These are phyloP conservation scores for Venturia aucupariae DNA, from an alignment of 2,329 filamentous ascomycete species.

Conservation along the genomic window DNA sequence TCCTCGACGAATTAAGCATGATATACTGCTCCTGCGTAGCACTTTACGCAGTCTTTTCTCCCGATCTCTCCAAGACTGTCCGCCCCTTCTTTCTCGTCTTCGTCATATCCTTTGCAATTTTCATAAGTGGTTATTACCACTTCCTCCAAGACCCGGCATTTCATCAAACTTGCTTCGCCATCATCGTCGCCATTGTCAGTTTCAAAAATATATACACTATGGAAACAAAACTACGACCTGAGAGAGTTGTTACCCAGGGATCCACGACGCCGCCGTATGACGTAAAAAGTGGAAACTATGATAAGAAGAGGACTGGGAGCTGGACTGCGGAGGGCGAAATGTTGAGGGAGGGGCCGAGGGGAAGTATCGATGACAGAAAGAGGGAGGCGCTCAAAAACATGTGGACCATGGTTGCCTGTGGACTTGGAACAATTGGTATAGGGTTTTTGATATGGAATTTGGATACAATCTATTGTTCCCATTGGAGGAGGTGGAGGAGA, in stretches of 20 bases:
- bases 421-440: slow-evolving; percentile 60
- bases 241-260: slow-evolving; percentile 33
- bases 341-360: slow-evolving; percentile 29
- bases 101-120: slow-evolving; percentile 36
- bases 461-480: slow-evolving; percentile 64
- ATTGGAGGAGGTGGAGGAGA: slow-evolving; percentile 55
- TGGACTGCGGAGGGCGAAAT: slow-evolving; percentile 28
- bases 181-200: slow-evolving; percentile 61
- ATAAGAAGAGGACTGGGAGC: slow-evolving; percentile 14
- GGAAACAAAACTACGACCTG: slow-evolving; percentile 54
- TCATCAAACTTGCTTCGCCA: slow-evolving; percentile 69
- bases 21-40: slow-evolving; percentile 64
- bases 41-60: slow-evolving; percentile 67
- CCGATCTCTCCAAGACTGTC: slow-evolving; percentile 39
- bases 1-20: slow-evolving; percentile 62
- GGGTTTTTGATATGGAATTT: slow-evolving; percentile 72
- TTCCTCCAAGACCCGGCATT: slow-evolving; percentile 73
- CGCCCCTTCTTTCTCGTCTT: slow-evolving; percentile 48
- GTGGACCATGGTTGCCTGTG: slow-evolving; percentile 65
- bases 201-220: slow-evolving; percentile 69
- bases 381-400: slow-evolving; percentile 52
- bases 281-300: neutral
- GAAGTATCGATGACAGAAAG: slow-evolving; percentile 41
- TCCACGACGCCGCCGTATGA: neutral
- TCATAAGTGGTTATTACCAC: slow-evolving; percentile 74